Conservation (phyloP, 2,329 filamentous ascomycete genomes). For the Diaporthe vaccinii region DNA sequence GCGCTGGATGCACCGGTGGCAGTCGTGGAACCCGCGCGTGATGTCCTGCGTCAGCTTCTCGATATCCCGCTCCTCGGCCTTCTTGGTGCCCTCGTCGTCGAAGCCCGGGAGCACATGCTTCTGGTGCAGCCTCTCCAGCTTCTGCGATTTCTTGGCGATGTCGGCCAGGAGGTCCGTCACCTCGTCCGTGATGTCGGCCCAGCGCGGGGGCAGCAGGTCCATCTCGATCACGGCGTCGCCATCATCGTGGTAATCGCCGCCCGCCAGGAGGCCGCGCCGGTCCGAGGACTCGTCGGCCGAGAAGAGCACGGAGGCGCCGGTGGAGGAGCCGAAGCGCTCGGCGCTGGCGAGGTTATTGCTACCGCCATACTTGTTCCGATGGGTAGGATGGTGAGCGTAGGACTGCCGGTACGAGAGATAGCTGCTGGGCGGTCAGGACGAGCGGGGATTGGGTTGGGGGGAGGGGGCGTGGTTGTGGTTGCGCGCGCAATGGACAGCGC, state of each 20-base stretch:
- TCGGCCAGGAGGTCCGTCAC: slow-evolving; percentile 85
- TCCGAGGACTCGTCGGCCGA: slow-evolving; percentile 65
- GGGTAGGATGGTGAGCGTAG: slow-evolving; percentile 92
- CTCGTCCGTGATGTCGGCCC: slow-evolving; percentile 96
- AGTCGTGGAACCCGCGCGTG: slow-evolving; percentile 89
- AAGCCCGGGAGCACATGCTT: slow-evolving; percentile 98
- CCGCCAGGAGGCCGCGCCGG: slow-evolving; percentile 85
- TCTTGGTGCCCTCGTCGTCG: slow-evolving; percentile 93
- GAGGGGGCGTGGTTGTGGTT: background rate
- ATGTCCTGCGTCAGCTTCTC: slow-evolving; percentile 92
- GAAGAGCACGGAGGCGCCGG: slow-evolving; percentile 67
- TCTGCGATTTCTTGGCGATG: slow-evolving; percentile 85
- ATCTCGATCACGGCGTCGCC: slow-evolving; percentile 98
- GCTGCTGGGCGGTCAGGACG: slow-evolving; percentile 61
- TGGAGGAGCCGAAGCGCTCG: slow-evolving; percentile 64
- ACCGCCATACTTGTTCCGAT: slow-evolving; percentile 79
- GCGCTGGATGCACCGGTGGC: slow-evolving; percentile 88
- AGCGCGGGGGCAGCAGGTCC: slow-evolving; percentile 94
- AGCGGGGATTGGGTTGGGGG: background rate
- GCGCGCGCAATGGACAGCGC: slow-evolving; percentile 36
- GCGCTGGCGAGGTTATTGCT: slow-evolving; percentile 59
- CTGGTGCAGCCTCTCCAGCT: slow-evolving; percentile 92
- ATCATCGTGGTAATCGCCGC: slow-evolving; percentile 82
- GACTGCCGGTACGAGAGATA: slow-evolving; percentile 99
- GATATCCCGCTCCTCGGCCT: slow-evolving; percentile 88